Conservation (phyloP, 2,329 filamentous ascomycete genomes). For the Hortaea werneckii region DNA sequence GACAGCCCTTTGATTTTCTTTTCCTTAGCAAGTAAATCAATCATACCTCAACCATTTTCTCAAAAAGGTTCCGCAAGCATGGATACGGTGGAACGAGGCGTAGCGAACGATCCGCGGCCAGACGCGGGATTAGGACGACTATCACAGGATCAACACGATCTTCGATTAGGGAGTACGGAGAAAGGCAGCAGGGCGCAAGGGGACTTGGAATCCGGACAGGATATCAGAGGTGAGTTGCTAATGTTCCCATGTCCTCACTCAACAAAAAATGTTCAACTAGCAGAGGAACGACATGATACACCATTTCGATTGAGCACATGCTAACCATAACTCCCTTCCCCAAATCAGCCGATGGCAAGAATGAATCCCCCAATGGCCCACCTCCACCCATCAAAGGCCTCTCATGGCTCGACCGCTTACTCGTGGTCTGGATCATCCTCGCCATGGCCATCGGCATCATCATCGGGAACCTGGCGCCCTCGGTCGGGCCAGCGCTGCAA, state of each 20-base stretch:
- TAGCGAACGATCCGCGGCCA: constrained; percentile 7
- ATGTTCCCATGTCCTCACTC: too few species aligned
- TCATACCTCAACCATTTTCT: too few species aligned
- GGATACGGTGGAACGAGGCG: constrained; percentile 12
- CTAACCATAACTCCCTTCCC: too few species aligned
- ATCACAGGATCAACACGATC: neutral
- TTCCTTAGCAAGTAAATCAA: too few species aligned
- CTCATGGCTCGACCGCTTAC: constrained; percentile 35
- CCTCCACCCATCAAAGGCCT: constrained; percentile 29
- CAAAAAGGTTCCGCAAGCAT: constrained; percentile 2
- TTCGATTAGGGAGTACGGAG: neutral
- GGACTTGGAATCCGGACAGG: neutral
- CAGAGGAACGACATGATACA: too few species aligned
- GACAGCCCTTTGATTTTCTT: too few species aligned
- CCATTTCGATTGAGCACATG: too few species aligned
- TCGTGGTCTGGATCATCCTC: constrained; percentile 58
- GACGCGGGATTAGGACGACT: constrained; percentile 7
- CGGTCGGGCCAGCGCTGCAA: constrained; percentile 52
- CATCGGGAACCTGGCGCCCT: constrained; percentile 63
- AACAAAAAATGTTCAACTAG: too few species aligned
- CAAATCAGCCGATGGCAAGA: too few species aligned
- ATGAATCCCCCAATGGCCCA: neutral
- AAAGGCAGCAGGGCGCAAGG: neutral
- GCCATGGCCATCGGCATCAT: constrained; percentile 69
- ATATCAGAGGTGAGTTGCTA: neutral